Base-by-base conservation (phyloP, 1,284 basidiomycete species). In the Heliocybe sulcata region DNA sequence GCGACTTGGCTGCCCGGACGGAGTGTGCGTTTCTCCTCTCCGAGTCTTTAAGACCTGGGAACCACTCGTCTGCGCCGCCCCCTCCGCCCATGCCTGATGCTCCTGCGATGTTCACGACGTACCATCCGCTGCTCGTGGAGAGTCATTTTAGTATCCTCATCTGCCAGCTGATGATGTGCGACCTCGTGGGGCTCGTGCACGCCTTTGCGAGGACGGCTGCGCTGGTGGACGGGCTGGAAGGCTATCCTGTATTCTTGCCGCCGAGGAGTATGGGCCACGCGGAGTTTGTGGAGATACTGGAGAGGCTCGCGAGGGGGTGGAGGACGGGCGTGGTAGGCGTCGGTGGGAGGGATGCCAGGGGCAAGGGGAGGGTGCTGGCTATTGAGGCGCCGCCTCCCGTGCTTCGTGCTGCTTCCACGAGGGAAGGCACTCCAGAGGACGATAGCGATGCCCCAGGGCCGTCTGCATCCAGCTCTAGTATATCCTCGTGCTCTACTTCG, bases 241-340 rank as follows among this genome's bases (percentile, higher is more conserved):
- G 87, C 0, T 92, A 90, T 67, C 90, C 90, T 11, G 76, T 93
- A 35, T 93, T 93, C 67, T 72, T 90, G 0, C 87, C 88, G 4
- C 87, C 90, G 10, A 75, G 90, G 27, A 90, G 87, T 14, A 89
- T 92, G 84, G 83, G 85, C 0, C 90, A 92, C 63, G 88, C 89
- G 10, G 90, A 92, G 68, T 92, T 91, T 61, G 70, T 89, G 54
- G 90, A 92, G 65, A 75, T 88, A 9, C 73, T 92, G 54, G 89
- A 92, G 61, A 79, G 90, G 6, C 79, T 92, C 42, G 83, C 87
- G 0, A 69, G 75, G 23, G 84, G 88, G 1, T 91, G 87, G 87
- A 75, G 67, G 56, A 72, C 71, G 33, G 89, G 83, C 67, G 22
- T 75, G 54, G 66, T 61, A 59, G 69, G 54, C 38, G 69, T 60